Percentiles rank a stretch among this genome's conserved stretches.
Conservation (phyloP, 2,329 filamentous ascomycete species). For the Neonectria magnoliae region DNA sequence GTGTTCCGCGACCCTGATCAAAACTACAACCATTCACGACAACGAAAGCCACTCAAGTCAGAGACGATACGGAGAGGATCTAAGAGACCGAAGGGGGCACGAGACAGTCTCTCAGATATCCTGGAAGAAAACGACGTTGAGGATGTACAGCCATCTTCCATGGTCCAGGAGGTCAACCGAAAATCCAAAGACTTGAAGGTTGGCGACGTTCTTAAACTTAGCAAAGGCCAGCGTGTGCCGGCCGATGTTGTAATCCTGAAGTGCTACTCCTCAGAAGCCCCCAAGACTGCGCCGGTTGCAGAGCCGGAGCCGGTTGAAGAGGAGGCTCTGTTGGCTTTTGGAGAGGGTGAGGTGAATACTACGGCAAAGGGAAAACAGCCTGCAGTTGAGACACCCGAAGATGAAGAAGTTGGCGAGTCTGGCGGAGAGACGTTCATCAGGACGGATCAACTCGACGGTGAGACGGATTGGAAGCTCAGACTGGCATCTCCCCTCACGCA, state of each 20-base stretch:
- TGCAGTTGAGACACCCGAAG: conserved; percentile 37
- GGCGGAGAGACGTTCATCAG: conserved; percentile 94
- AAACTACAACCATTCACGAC: conserved; percentile 51
- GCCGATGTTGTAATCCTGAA: conserved; percentile 95
- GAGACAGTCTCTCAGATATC: conserved; percentile 67
- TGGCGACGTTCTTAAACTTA: conserved; percentile 92
- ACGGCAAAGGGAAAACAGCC: conserved; percentile 50
- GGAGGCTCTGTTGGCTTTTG: conserved; percentile 55
- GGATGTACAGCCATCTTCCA: conserved; percentile 55
- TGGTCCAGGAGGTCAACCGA: conserved; percentile 74
- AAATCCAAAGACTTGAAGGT: conserved; percentile 91
- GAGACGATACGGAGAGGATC: conserved; percentile 43
- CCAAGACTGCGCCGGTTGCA: conserved; percentile 42
- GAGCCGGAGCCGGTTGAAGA: conserved; percentile 48
- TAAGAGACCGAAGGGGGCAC: conserved; percentile 45
- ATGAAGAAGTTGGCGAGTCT: conserved; percentile 51
- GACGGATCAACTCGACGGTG: conserved; percentile 95
- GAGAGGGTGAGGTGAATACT: conserved; percentile 47
- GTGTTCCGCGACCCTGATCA: conserved; percentile 70
- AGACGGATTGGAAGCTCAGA: conserved; percentile 98
- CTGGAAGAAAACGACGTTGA: conserved; percentile 70
- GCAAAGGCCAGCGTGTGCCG: conserved; percentile 91
- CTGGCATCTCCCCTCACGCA: conserved; percentile 89
- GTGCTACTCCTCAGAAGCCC: conserved; percentile 72
- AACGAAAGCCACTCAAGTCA: conserved; percentile 56